Percentiles rank a stretch among this genome's conserved stretches.
phyloP scores from a whole-genome alignment of 225 moss, liverwort and hornwort genomes.

The Takakia lepidozioides region DNA sequence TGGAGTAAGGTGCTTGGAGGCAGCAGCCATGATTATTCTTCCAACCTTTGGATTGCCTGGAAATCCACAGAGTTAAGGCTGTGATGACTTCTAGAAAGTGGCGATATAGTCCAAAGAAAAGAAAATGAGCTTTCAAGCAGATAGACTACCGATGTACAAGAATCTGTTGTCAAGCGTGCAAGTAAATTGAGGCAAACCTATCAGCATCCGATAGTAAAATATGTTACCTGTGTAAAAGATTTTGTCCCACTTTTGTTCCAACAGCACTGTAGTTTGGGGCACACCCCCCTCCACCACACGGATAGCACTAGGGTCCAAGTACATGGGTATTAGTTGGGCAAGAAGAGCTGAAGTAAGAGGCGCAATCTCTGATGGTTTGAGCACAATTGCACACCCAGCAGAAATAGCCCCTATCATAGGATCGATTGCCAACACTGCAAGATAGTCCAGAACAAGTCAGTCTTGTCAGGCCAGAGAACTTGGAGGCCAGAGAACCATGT shows the following conservation, averaged over 20 bases:
- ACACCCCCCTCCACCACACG: conserved; percentile 77
- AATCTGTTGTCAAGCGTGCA: background rate
- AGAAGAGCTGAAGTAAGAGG: conserved; percentile 57
- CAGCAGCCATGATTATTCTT: conserved; percentile 73
- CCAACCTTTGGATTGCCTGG: conserved; percentile 62
- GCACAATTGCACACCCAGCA: conserved; percentile 56
- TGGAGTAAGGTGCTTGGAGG: conserved; percentile 81
- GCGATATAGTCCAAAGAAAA: background rate
- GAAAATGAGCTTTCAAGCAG: background rate
- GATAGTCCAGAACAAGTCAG: conserved; percentile 1
- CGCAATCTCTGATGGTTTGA: conserved; percentile 69
- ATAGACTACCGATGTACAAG: background rate
- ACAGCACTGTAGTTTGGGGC: conserved; percentile 46
- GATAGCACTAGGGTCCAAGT: conserved; percentile 52
- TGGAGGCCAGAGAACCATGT: too few species aligned
- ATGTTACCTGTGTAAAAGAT: conserved; percentile 79
- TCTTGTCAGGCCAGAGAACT: too few species aligned
- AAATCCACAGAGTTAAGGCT: conserved; percentile 1
- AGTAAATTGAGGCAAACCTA: too few species aligned
- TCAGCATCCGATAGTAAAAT: background rate
- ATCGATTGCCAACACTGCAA: conserved; percentile 54
- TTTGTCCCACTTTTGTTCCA: conserved; percentile 86
- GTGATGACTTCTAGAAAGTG: background rate
- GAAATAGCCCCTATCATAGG: conserved; percentile 65
- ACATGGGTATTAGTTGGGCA: conserved; percentile 45